Base-by-base conservation (phyloP, 805 yeast species). In the Jamesozyma jinghongensis region DNA sequence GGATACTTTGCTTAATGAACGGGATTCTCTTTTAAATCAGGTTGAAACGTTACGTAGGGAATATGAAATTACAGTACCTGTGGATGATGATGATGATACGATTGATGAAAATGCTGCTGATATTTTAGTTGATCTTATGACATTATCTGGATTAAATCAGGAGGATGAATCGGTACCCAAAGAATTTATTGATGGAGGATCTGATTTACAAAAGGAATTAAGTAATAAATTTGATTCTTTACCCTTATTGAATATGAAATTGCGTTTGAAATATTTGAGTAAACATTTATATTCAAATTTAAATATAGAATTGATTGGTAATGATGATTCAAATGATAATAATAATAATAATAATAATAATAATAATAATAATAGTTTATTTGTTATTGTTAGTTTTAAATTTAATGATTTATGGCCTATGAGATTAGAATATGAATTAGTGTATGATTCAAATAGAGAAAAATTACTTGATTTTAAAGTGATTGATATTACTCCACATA, bases 161-260 rank as follows among this genome's bases (percentile, higher is more conserved):
- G 36, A 19, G 3, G 7, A 30, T 20, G 11, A 17, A 13, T 26
- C n/a, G 7, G 19, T n/a, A 4, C 37, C 22, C 19, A 28, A 38
- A 4, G 12, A 25, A 17, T 5, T 31, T 5, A 42, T 52, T 7
- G 49, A 54, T 38, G 61, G 59, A 2, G 19, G 27, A 3, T 42
- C 53, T 2, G 30, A 37, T 14, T 35, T 54, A 12, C 47, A 50
- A 25, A 37, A 44, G 1, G 61, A 56, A 37, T 41, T 55, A 19
- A 37, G 37, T 6, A 13, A 42, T 19, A 57, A 56, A 36, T 50
- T 46, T 38, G 62, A 57, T 36, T 52, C 59, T 2, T 30, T 57
- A 38, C 62, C 63, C 2, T 20, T 59, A 18, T 40, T 56, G 22
- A 54, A 56, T 34, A 49, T 51, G 48, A 43, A 49, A 16, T 16